Conservation (phyloP, 1,284 basidiomycete genomes). For the Nidula niveotomentosa region DNA sequence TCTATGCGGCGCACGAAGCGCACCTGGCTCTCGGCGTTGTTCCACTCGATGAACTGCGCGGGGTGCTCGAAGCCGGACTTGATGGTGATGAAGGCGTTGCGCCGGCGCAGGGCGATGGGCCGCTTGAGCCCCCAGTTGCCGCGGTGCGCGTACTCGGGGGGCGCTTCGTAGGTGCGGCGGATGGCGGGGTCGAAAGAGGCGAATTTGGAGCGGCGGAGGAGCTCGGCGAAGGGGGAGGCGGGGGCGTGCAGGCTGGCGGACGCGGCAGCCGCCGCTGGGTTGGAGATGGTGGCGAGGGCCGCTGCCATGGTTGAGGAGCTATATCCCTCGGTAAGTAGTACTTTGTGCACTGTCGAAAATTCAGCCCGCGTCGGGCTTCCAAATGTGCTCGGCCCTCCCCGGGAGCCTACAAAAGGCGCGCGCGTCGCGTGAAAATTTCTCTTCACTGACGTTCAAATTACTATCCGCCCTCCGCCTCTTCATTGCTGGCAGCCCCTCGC, state of each 20-base stretch:
- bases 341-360: too few species aligned
- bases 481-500: conserved; percentile 26
- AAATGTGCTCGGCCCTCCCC: neutral
- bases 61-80: conserved; percentile 57
- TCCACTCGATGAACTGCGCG: conserved; percentile 77
- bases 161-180: conserved; percentile 69
- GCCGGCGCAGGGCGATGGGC: conserved; percentile 63
- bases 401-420: neutral
- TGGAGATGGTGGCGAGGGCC: conserved; percentile 1
- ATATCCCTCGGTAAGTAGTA: neutral
- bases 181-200: conserved; percentile 74
- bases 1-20: conserved; percentile 65
- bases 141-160: conserved; percentile 64
- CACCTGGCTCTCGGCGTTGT: conserved; percentile 58
- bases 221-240: conserved; percentile 64
- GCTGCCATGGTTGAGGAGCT: conserved; percentile 5
- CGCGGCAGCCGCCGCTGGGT: conserved; percentile 25
- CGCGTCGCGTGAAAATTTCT: conserved; percentile 10
- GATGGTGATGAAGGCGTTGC: conserved; percentile 60
- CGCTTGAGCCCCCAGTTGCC: conserved; percentile 83
- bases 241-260: conserved; percentile 18
- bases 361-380: too few species aligned
- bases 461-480: conserved; percentile 58
- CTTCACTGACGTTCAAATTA: conserved; percentile 71
- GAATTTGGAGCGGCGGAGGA: conserved; percentile 77